Evolutionary conservation across 163 green algal genomes (phyloP), one percentile per base, ranked within the genome.

Genomic region (Chlorella variabilis): DNA sequence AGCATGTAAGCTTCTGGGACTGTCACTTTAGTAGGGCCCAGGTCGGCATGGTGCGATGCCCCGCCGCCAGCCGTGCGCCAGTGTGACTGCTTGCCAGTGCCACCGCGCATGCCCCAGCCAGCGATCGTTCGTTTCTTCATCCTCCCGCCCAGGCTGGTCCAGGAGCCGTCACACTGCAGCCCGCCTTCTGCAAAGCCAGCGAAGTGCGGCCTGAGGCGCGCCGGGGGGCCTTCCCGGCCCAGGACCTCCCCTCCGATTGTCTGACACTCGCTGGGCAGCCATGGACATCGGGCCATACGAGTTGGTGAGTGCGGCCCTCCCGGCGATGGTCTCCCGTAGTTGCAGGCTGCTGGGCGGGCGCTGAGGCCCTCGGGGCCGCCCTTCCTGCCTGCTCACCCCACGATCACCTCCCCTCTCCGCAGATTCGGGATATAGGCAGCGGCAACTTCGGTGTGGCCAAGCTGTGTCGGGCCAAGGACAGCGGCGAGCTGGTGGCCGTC

Each of bases 371-470:
- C 11, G 29, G 4, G 15, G 42, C 9, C 31, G 33, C 33, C 42
- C 20, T 11, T 27, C 25, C 18, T 23, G 45, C 45, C 21, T 5
- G 38, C 20, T 7, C 34, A 71, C n/a, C 11, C n/a, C 29, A 3
- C 77, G 45, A 49, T 48, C 23, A 41, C 66, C 36, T 2, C 3
- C 33, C 25, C 18, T 29, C 18, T 31, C 15, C 63, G 49, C 87
- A 92, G 89, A 84, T 98, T 31, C 89, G 88, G n/a, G 95, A 99
- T 68, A 96, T 99, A 69, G 97, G 97, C 17, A 89, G 68, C 54
- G 97, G 97, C 36, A 99, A 99, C 79, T 99, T 99, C 89, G 97
- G 97, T 3, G 92, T 98, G 2, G 94, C 97, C 0, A 95, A 96
- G 87, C 84, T 99, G 21, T 96, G 96, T 88, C 82, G 86, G 9